A percentile compares a stretch with the other conserved stretches of the same genome.
These are phyloP conservation scores for Ascomycota sp. DNA, from an alignment of 2,329 filamentous ascomycete genomes.

Conservation along the genomic window DNA sequence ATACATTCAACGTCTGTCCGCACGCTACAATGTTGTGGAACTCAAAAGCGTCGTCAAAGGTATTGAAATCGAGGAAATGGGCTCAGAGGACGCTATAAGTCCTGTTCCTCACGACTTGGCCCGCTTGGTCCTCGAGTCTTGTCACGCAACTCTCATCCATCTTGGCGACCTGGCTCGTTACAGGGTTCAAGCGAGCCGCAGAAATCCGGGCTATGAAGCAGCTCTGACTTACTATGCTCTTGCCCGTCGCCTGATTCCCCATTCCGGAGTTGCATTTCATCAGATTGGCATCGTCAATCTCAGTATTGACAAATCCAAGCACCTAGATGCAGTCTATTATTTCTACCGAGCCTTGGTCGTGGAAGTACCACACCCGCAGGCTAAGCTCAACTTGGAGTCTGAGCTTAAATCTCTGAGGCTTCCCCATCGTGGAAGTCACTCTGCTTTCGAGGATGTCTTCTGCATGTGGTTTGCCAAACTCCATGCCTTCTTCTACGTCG, in stretches of 20 bases:
- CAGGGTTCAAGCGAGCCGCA: constrained; percentile 48
- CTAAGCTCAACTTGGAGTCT: constrained; percentile 51
- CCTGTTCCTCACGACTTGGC: constrained; percentile 27
- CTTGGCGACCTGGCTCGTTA: constrained; percentile 83
- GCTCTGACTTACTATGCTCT: constrained; percentile 70
- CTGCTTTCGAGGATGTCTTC: constrained; percentile 39
- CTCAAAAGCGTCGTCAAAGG: constrained; percentile 20
- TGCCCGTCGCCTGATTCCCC: constrained; percentile 55
- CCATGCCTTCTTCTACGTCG: constrained; percentile 66
- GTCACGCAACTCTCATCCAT: constrained; percentile 62
- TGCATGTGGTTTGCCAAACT: constrained; percentile 66
- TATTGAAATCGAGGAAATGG: constrained; percentile 20
- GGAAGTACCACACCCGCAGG: constrained; percentile 50
- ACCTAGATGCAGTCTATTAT: constrained; percentile 71
- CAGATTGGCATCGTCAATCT: constrained; percentile 66
- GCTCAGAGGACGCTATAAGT: constrained; percentile 20
- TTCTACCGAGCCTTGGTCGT: constrained; percentile 66
- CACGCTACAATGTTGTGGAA: constrained; percentile 30
- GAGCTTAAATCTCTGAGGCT: constrained; percentile 42
- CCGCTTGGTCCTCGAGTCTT: constrained; percentile 44
- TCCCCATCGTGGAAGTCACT: constrained; percentile 15
- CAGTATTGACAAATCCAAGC: constrained; percentile 45
- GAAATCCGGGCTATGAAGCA: constrained; percentile 53
- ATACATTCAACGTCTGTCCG: constrained; percentile 57
- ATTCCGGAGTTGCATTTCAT: constrained; percentile 65